These are phyloP conservation scores for Murraya paniculata DNA, from an alignment of 345 rosid genomes.

Conservation along the genomic window DNA sequence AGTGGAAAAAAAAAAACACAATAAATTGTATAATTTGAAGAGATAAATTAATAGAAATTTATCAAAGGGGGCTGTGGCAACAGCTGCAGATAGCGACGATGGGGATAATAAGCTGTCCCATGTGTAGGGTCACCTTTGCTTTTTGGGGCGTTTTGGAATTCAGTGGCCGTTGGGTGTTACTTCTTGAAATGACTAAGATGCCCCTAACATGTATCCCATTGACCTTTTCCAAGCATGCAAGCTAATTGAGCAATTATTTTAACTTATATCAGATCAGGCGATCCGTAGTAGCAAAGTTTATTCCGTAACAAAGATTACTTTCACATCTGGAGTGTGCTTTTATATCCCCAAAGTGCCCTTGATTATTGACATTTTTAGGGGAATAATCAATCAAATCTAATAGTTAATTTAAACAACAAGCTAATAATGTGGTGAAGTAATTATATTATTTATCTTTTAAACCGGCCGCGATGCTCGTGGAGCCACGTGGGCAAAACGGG, in stretches of 20 bases:
- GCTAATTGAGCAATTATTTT: background rate
- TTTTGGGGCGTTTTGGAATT: slow-evolving; percentile 46
- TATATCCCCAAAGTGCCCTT: slow-evolving; percentile 11
- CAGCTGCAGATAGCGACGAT: slow-evolving; percentile 66
- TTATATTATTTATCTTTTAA: no score
- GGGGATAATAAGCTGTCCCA: slow-evolving; percentile 44
- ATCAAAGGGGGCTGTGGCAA: slow-evolving; percentile 25
- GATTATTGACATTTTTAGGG: background rate
- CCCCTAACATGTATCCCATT: slow-evolving; percentile 38
- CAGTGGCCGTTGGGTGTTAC: slow-evolving; percentile 41
- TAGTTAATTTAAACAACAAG: background rate
- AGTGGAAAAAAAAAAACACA: background rate
- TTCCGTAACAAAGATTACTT: slow-evolving; percentile 7
- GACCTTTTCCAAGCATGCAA: slow-evolving; percentile 28
- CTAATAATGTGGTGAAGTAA: background rate
- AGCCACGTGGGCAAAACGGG: slow-evolving; percentile 27
- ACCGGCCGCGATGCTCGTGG: slow-evolving; percentile 15
- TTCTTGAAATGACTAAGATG: slow-evolving; percentile 21
- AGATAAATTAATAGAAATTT: slow-evolving; percentile 7
- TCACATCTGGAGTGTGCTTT: background rate
- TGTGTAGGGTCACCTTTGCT: slow-evolving; percentile 41
- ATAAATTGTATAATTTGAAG: background rate
- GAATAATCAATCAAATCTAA: background rate
- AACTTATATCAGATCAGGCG: background rate
- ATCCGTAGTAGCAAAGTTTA: background rate